phyloP scores from a whole-genome alignment of 495 filamentous ascomycete genomes.

The Trichoderma reesei region DNA sequence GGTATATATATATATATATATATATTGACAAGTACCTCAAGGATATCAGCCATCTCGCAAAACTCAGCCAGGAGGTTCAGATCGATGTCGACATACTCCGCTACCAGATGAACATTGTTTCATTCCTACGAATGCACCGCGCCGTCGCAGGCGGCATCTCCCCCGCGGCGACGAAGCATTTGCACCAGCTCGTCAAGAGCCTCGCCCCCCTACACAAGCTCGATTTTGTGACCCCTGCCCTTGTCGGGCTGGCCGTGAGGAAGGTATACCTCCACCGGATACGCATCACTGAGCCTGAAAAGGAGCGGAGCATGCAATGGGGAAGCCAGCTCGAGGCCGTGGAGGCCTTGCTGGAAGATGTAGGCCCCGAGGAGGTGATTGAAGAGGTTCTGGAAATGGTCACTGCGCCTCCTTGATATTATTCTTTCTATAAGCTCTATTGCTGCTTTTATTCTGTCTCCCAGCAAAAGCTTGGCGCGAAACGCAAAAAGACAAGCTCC shows the following conservation, averaged over 20 bases:
- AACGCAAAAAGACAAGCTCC: background rate
- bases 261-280: conserved; percentile 88
- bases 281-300: conserved; percentile 51
- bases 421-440: background rate
- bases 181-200: conserved; percentile 53
- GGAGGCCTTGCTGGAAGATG: conserved; percentile 50
- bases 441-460: background rate
- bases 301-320: conserved; percentile 86
- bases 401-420: conserved; percentile 53
- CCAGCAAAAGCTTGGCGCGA: background rate
- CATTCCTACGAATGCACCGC: conserved; percentile 78
- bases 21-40: background rate
- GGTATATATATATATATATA: background rate
- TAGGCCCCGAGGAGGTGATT: conserved; percentile 67
- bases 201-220: conserved; percentile 79
- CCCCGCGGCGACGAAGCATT: conserved; percentile 66
- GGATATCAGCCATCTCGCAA: conserved; percentile 31
- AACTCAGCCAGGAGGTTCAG: conserved; percentile 20
- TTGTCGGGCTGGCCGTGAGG: conserved; percentile 71
- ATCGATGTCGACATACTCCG: conserved; percentile 54
- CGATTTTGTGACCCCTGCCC: conserved; percentile 71
- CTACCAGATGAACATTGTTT: conserved; percentile 75
- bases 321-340: conserved; percentile 71
- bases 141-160: conserved; percentile 71
- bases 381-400: conserved; percentile 70